These are phyloP conservation scores for Rehmannia glutinosa DNA, from an alignment of 257 asterid genomes.

Conservation along the genomic window DNA sequence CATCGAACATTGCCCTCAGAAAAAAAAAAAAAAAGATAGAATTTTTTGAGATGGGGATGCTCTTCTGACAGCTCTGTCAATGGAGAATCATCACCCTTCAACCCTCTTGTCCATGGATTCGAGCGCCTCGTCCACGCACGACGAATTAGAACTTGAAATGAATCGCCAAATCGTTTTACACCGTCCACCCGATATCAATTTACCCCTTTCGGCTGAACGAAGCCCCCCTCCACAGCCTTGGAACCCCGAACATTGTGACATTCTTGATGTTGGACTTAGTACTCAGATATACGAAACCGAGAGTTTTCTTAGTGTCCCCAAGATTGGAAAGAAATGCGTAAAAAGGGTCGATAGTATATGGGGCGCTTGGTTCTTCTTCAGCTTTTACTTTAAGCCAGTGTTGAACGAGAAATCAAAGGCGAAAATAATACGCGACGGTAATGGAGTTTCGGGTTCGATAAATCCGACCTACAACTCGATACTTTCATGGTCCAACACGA, in stretches of 20 bases:
- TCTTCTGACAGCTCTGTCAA: constrained; percentile 59
- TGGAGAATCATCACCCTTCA: constrained; percentile 93
- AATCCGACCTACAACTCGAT: constrained; percentile 80
- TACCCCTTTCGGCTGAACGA: constrained; percentile 74
- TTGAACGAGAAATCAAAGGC: constrained; percentile 78
- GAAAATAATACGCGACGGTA: constrained; percentile 60
- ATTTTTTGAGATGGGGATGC: constrained; percentile 61
- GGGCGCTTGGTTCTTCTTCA: constrained; percentile 99
- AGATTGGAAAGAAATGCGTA: constrained; percentile 58
- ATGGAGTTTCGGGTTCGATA: constrained; percentile 77
- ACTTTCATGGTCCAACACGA: constrained; percentile 95
- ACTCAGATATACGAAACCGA: constrained; percentile 66
- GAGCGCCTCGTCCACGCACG: constrained; percentile 76
- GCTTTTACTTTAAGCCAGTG: constrained; percentile 86
- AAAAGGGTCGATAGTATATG: constrained; percentile 87
- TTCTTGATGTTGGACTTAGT: constrained; percentile 83
- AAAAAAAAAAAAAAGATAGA: constrained; percentile 14
- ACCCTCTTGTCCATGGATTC: constrained; percentile 93
- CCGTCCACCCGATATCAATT: constrained; percentile 86
- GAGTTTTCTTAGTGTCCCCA: constrained; percentile 49
- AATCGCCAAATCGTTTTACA: constrained; percentile 55
- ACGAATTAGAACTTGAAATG: constrained; percentile 77
- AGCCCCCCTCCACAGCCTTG: constrained; percentile 76
- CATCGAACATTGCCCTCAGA: constrained; percentile 8
- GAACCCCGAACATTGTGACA: constrained; percentile 65